Evolutionary conservation across 805 yeast species (phyloP), one percentile per base, ranked within the genome.

Genomic region (Suhomyces tanzawaensis): DNA sequence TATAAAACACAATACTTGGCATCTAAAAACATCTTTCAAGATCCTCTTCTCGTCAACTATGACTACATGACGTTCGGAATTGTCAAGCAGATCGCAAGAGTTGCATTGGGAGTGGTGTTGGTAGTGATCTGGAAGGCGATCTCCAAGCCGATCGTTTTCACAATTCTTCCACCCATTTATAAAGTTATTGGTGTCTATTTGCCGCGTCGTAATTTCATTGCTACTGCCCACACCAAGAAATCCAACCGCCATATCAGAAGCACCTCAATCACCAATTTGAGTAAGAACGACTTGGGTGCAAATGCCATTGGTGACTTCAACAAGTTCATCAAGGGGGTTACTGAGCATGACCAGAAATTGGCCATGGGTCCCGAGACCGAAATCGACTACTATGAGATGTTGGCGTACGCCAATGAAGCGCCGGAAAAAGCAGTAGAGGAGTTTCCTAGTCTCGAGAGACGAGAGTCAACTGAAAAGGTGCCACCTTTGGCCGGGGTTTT

Each of bases 51-150:
- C 13, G 53, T 76, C 3, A 74, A 73, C 2, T 79, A 62, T 46
- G 54, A 63, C 22, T 69, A 46, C 44, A 52, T 49, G n/a, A 50
- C 65, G 18, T 37, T 72, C 12, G 84, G 85, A 0, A 2, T 71
- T 2, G 7, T 60, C 7, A 63, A 64, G 22, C 52, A 77, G 0
- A 19, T 66, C 0, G 36, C 71, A 7, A 63, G 97, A 37, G 59
- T 84, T 3, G 21, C 72, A 0, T 32, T 85, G 7, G 97, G 97
- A 5, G 74, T 87, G 0, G 45, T 55, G 0, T 41, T 73, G 4
- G 83, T 91, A 19, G 74, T 79, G 1, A 38, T 72, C 3, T 91
- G 98, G 98, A 84, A 90, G 46, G 62, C 76, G 1, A 32, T 79
- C 3, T 74, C 90, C 42, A 89, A 88, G 58, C 82, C 84, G n/a